Base-by-base conservation (phyloP, 176 grass and related monocot species). In the Chrysopogon serrulatus region DNA sequence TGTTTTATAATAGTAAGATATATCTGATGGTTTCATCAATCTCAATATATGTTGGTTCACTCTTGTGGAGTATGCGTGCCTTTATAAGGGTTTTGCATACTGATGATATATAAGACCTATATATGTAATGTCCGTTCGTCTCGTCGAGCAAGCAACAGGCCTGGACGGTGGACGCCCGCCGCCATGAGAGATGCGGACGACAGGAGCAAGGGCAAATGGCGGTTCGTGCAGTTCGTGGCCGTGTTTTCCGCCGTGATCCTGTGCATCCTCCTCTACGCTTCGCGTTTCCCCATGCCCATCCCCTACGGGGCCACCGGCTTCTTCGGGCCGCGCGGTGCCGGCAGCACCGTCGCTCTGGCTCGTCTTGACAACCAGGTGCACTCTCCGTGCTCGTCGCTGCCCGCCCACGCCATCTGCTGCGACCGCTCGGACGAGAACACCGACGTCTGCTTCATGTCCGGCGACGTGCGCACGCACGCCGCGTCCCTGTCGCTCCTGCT, bases 381-480 rank as follows among this genome's bases (percentile, higher is more conserved):
- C 5, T 83, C 90, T 9, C 90, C 87, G 59, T 92, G 87, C 79
- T 80, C 82, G 49, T 32, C 87, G 16, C 23, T 90, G 21, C 5
- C 30, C 19, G 45, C 62, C 76, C 30, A 86, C 33, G 54, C 40
- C 74, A 90, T 93, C 44, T 97, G 82, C 79, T 97, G 94, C 77
- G 94, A 94, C 86, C 94, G 91, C 45, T 76, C 71, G 1, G 82
- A 86, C 41, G 76, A 71, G 59, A 86, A 88, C 74, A 90, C 85
- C 32, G 94, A 97, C 79, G 83, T 97, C 13, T 97, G 91, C 83
- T 94, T 92, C 94, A 90, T 92, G 85, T 49, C 81, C 76, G 87
- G 91, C 48, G 89, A 97, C 86, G 89, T 94, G 53, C 85, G 89
- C 68, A 84, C 79, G 1, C 79, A 94, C 72, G 51, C 87, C 15